Conservation (phyloP, 106 monocot genomes). For the Ottelia alismoides region DNA sequence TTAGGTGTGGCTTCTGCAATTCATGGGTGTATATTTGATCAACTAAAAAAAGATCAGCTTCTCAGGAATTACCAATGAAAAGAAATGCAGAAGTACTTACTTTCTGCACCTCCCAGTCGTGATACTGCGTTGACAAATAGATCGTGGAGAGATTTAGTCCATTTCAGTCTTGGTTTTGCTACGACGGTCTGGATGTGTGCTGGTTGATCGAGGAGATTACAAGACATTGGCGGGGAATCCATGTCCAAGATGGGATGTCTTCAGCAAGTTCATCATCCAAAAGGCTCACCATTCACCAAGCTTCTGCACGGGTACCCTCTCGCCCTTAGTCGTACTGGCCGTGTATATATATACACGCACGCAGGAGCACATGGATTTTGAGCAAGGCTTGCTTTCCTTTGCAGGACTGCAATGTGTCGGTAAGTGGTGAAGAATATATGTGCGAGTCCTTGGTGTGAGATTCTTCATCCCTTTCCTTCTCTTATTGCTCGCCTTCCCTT, state of each 20-base stretch:
- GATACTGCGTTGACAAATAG: slow-evolving; percentile 49
- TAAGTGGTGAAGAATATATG: background rate
- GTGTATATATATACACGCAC: background rate
- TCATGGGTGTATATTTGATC: too few species aligned
- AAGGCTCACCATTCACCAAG: background rate
- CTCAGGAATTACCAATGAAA: too few species aligned
- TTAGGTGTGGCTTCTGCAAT: too few species aligned
- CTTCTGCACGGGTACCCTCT: background rate
- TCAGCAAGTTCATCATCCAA: too few species aligned
- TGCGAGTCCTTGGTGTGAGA: background rate
- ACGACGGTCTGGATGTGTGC: too few species aligned
- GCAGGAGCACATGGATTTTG: background rate
- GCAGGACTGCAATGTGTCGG: background rate
- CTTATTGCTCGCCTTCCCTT: slow-evolving; percentile 1
- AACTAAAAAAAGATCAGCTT: too few species aligned
- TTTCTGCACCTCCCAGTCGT: slow-evolving; percentile 13
- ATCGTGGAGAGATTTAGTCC: slow-evolving; percentile 62
- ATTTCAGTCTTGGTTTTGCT: slow-evolving; percentile 59
- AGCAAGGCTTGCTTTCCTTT: background rate
- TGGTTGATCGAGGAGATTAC: slow-evolving; percentile 7
- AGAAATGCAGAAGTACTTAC: background rate
- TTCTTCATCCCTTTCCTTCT: background rate
- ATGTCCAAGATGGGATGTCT: too few species aligned
- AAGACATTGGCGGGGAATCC: too few species aligned
- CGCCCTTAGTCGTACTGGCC: background rate